A percentile compares a stretch with the other conserved stretches of the same genome.
These are phyloP conservation scores for Stachybotrys chlorohalonatus DNA, from an alignment of 2,329 filamentous ascomycete genomes.

Conservation along the genomic window DNA sequence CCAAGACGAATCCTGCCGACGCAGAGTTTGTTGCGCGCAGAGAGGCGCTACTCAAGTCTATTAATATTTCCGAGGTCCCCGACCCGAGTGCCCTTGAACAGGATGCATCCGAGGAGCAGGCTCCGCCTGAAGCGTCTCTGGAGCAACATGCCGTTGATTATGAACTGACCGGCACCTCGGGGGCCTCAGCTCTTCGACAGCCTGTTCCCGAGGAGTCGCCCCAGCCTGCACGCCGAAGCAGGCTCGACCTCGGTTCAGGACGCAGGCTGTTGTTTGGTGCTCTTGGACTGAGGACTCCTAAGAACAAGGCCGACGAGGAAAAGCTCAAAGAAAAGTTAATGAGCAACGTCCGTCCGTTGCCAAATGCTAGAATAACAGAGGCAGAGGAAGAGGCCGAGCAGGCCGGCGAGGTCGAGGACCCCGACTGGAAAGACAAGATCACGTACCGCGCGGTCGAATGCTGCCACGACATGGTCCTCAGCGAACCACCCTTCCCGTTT, in stretches of 20 bases:
- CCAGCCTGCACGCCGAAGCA: constrained; percentile 5
- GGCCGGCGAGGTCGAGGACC: constrained; percentile 26
- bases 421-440: constrained; percentile 68
- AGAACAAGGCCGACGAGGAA: constrained; percentile 59
- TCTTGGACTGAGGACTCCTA: constrained; percentile 60
- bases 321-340: constrained; percentile 50
- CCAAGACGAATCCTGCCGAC: constrained; percentile 11
- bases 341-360: constrained; percentile 36
- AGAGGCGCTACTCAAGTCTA: constrained; percentile 25
- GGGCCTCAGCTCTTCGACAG: no score
- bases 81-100: constrained; percentile 1
- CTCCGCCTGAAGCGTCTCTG: no score
- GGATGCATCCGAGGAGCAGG: constrained; percentile 1
- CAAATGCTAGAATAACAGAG: constrained; percentile 23
- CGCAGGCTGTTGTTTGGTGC: constrained; percentile 64
- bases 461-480: constrained; percentile 59
- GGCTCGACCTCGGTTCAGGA: constrained; percentile 46
- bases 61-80: constrained; percentile 7
- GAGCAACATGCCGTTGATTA: no score
- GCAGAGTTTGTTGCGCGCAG: constrained; percentile 29
- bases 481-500: constrained; percentile 81
- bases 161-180: neutral
- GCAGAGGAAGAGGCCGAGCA: constrained; percentile 4
- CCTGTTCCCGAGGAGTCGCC: no score
- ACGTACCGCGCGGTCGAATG: constrained; percentile 77